Evolutionary conservation across 306 rosid genomes (phyloP).

Genomic region (Senna siamea): DNA sequence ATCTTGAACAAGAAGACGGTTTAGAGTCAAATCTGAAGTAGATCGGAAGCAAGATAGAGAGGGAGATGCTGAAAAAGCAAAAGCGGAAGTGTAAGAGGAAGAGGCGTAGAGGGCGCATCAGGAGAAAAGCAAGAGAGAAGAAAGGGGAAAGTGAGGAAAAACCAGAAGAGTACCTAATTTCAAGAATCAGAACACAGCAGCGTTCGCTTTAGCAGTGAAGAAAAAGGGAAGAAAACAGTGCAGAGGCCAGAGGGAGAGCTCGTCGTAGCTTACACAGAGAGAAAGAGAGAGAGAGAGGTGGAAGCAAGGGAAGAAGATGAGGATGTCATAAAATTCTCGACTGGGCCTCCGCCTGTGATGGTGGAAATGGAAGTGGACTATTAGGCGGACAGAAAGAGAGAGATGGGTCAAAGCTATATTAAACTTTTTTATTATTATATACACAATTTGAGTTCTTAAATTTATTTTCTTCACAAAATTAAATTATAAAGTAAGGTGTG

Average conservation of each 20-base stretch:
- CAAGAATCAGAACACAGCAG: slow-evolving; percentile 48
- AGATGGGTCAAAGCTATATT: slow-evolving; percentile 57
- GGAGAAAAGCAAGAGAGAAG: no score
- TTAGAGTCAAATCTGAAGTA: slow-evolving; percentile 52
- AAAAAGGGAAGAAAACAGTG: slow-evolving; percentile 40
- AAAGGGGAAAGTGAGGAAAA: slow-evolving; percentile 53
- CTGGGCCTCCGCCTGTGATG: slow-evolving; percentile 49
- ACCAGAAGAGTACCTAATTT: slow-evolving; percentile 57
- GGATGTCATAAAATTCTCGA: background rate
- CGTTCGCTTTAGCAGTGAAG: slow-evolving; percentile 50
- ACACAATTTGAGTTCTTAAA: no score
- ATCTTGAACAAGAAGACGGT: slow-evolving; percentile 55
- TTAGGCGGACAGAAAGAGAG: slow-evolving; percentile 44
- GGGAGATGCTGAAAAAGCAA: slow-evolving; percentile 50
- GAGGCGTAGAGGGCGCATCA: slow-evolving; percentile 42
- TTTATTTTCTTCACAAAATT: no score
- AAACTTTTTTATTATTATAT: no score
- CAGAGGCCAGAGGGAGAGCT: background rate
- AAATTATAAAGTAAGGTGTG: no score
- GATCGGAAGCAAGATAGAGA: slow-evolving; percentile 63
- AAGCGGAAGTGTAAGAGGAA: slow-evolving; percentile 37
- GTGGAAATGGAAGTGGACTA: slow-evolving; percentile 21
- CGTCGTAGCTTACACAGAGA: no score
- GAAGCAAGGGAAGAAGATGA: background rate
- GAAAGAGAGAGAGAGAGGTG: slow-evolving; percentile 18